A percentile compares a stretch with the other conserved stretches of the same genome.
Evolutionary conservation across 345 rosid genomes (phyloP).

Genomic region (Excoecaria cochinchinensis): DNA sequence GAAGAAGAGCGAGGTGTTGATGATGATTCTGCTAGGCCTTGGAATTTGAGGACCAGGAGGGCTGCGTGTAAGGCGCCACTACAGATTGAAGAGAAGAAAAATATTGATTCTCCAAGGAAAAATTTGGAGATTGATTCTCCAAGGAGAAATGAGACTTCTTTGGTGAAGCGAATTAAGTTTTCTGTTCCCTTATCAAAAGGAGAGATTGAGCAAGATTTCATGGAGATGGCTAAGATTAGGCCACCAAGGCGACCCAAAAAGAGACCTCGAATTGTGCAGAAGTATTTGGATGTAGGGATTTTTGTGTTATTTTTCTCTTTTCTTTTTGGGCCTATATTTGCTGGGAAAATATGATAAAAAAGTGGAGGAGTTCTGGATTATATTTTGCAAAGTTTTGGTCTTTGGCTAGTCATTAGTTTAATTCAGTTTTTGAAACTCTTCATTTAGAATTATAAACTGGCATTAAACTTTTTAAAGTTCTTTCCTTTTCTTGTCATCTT

Average conservation of each 20-base stretch:
- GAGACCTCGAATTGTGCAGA: constrained; percentile 31
- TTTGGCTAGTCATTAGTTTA: neutral
- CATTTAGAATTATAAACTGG: neutral
- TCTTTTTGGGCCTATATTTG: neutral
- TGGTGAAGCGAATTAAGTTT: constrained; percentile 15
- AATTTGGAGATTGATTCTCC: constrained; percentile 13
- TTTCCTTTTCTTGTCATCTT: neutral
- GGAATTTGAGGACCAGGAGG: constrained; percentile 31
- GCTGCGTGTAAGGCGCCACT: constrained; percentile 28
- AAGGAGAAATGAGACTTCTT: constrained; percentile 5
- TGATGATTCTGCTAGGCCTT: constrained; percentile 28
- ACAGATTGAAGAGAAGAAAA: constrained; percentile 5
- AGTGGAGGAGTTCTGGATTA: neutral
- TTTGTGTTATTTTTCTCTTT: neutral
- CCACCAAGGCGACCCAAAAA: constrained; percentile 33
- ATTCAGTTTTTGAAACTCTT: constrained; percentile 6
- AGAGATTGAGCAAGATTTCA: constrained; percentile 34
- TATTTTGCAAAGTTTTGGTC: neutral
- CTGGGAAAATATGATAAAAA: neutral
- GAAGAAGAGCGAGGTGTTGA: constrained; percentile 20
- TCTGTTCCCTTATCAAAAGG: constrained; percentile 22
- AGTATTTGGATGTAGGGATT: constrained; percentile 33
- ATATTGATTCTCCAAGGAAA: neutral
- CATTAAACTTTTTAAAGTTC: neutral
- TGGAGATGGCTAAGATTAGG: constrained; percentile 24